A percentile compares a stretch with the other conserved stretches of the same genome.
These are phyloP conservation scores for Exserohilum rostratum DNA, from an alignment of 2,329 filamentous ascomycete species.

Conservation along the genomic window DNA sequence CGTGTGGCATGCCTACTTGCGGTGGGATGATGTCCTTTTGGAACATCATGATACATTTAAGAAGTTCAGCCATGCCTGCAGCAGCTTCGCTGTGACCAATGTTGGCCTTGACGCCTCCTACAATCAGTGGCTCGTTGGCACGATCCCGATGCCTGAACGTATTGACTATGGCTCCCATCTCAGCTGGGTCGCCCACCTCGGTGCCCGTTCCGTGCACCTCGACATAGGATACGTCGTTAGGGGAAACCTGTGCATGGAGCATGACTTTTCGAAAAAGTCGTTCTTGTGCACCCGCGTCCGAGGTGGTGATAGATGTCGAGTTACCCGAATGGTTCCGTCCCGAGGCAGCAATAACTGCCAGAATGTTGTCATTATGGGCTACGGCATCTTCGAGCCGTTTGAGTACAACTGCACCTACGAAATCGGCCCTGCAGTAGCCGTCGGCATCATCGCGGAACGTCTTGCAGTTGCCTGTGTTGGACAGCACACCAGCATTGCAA, in stretches of 20 bases:
- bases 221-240: neutral
- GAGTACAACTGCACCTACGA: slow-evolving; percentile 32
- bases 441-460: slow-evolving; percentile 36
- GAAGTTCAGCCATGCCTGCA: neutral
- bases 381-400: slow-evolving; percentile 43
- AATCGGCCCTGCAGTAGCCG: slow-evolving; percentile 43
- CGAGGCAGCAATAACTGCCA: slow-evolving; percentile 34
- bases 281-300: neutral
- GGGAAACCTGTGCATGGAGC: neutral
- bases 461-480: slow-evolving; percentile 28
- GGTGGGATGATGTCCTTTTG: neutral
- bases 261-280: neutral
- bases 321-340: slow-evolving; percentile 50
- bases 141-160: neutral
- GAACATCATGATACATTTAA: neutral
- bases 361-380: slow-evolving; percentile 35
- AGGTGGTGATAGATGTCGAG: slow-evolving; percentile 20
- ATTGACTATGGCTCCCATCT: neutral
- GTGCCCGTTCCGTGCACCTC: neutral
- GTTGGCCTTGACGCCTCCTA: neutral
- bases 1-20: neutral
- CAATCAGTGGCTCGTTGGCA: neutral
- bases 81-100: slow-evolving; percentile 37
- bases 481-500: slow-evolving; percentile 25
- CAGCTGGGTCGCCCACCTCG: neutral